Percentiles rank a stretch among this genome's conserved stretches.
These are phyloP conservation scores for Neurospora sp. DNA, from an alignment of 495 filamentous ascomycete genomes.

Conservation along the genomic window DNA sequence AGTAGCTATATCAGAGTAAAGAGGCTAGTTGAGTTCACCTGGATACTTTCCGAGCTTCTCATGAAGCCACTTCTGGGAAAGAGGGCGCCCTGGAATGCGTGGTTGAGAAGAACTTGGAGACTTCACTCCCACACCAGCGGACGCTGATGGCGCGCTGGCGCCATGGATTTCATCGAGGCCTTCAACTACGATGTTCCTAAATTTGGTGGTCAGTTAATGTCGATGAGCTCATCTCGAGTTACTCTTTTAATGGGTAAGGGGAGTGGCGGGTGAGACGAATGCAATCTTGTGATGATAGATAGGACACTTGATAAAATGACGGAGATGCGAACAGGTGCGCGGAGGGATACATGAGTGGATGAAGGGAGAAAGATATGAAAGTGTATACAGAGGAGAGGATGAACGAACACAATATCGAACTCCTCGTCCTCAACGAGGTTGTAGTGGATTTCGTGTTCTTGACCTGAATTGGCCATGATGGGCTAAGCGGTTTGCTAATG, in stretches of 20 bases:
- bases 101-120: not conserved
- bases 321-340: not conserved
- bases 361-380: not conserved
- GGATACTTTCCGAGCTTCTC: slow-evolving; percentile 19
- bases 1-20: not conserved
- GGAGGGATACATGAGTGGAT: not conserved
- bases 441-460: slow-evolving; percentile 13
- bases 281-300: not conserved
- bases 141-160: not conserved
- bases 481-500: not conserved
- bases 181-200: not conserved
- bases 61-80: slow-evolving; percentile 6
- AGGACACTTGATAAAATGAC: not conserved
- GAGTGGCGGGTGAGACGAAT: not conserved
- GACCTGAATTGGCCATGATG: not conserved
- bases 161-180: slow-evolving; percentile 3
- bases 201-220: not conserved
- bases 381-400: not conserved
- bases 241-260: not conserved
- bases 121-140: not conserved
- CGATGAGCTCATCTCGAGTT: not conserved
- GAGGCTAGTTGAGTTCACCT: slow-evolving; percentile 6
- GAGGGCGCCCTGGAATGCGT: not conserved
- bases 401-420: slow-evolving; percentile 36
- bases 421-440: slow-evolving; percentile 34